Percentiles rank a stretch among this genome's conserved stretches.
Evolutionary conservation across 202 grass and related monocot species (phyloP).

Genomic region (Dendrocalamus latiflorus): DNA sequence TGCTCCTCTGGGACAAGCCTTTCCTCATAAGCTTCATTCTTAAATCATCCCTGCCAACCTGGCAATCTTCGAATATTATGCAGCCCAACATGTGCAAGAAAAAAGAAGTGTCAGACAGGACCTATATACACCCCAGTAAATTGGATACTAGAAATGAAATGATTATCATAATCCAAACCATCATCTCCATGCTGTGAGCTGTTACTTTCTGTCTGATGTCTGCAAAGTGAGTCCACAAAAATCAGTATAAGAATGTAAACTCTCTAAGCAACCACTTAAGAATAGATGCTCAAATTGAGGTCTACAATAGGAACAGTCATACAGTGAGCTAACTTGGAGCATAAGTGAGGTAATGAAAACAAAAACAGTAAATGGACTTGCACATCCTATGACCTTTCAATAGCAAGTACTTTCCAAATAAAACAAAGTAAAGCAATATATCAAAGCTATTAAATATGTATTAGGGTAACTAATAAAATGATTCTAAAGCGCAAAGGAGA

Average conservation of each 20-base stretch:
- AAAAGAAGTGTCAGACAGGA: slow-evolving; percentile 5
- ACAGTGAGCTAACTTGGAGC: not conserved
- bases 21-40: slow-evolving; percentile 92
- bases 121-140: slow-evolving; percentile 16
- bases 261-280: not conserved
- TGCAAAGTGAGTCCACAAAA: slow-evolving; percentile 20
- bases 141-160: slow-evolving; percentile 27
- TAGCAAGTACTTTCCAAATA: slow-evolving; percentile 15
- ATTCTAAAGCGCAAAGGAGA: not conserved
- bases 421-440: not conserved
- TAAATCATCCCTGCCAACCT: slow-evolving; percentile 64
- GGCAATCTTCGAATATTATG: slow-evolving; percentile 45
- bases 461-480: not conserved
- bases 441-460: not conserved
- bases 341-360: not conserved
- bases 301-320: not conserved
- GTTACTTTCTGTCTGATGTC: slow-evolving; percentile 45
- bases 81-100: slow-evolving; percentile 24
- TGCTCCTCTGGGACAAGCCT: slow-evolving; percentile 52
- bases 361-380: not conserved
- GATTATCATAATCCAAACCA: slow-evolving; percentile 32
- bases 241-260: slow-evolving; percentile 14
- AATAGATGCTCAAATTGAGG: not conserved
- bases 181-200: slow-evolving; percentile 35
- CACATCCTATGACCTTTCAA: not conserved